Evolutionary conservation across 2,329 filamentous ascomycete genomes (phyloP).

Genomic region (Trichoderma sp.): DNA sequence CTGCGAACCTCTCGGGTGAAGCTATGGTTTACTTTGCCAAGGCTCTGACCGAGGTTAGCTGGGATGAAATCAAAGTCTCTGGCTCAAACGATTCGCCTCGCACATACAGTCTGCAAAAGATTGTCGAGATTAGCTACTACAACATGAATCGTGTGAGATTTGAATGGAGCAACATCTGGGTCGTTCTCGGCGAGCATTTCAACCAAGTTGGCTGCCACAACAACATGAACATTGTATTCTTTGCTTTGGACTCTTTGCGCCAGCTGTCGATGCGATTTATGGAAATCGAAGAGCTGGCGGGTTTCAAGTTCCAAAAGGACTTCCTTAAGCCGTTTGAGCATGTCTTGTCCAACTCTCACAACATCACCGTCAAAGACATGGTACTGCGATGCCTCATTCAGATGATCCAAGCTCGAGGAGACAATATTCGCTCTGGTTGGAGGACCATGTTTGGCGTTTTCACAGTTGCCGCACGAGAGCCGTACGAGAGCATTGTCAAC

Average conservation of each 20-base stretch:
- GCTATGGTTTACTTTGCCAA: slow-evolving; percentile 94
- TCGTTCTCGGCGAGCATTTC: slow-evolving; percentile 96
- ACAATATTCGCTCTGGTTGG: slow-evolving; percentile 98
- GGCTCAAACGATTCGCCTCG: slow-evolving; percentile 92
- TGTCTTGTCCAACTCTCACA: slow-evolving; percentile 88
- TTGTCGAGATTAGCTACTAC: slow-evolving; percentile 99
- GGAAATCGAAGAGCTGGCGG: slow-evolving; percentile 95
- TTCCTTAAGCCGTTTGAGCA: slow-evolving; percentile 98
- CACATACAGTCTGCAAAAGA: slow-evolving; percentile 95
- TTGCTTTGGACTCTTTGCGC: slow-evolving; percentile 89
- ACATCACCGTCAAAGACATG: slow-evolving; percentile 95
- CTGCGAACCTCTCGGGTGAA: slow-evolving; percentile 86
- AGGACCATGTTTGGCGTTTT: slow-evolving; percentile 99
- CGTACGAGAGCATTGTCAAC: slow-evolving; percentile 92
- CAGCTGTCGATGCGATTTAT: slow-evolving; percentile 98
- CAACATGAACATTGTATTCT: slow-evolving; percentile 96
- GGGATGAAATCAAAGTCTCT: slow-evolving; percentile 98
- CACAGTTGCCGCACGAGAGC: slow-evolving; percentile 88
- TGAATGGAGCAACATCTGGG: slow-evolving; percentile 98
- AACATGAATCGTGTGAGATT: slow-evolving; percentile 99
- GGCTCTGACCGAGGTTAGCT: slow-evolving; percentile 91
- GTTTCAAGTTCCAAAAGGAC: slow-evolving; percentile 99
- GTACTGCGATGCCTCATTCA: slow-evolving; percentile 93
- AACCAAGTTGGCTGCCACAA: slow-evolving; percentile 95
- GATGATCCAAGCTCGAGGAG: slow-evolving; percentile 96